Base-by-base conservation (phyloP, 345 rosid genomes). In the Excoecaria agallocha region DNA sequence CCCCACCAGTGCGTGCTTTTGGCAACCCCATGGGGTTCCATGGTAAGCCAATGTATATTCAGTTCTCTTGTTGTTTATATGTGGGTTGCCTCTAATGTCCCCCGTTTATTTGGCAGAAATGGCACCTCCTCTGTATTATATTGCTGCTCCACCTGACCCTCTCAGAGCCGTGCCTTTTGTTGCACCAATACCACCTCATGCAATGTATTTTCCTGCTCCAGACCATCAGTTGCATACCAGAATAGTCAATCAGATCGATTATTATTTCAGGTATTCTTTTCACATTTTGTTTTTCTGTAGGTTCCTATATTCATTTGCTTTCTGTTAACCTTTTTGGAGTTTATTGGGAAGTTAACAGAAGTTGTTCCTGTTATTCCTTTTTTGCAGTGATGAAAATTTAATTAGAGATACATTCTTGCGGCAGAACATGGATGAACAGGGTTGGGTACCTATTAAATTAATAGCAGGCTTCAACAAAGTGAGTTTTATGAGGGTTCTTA, bases 381-480 rank as follows among this genome's bases (percentile, higher is more conserved):
- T 12, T 67, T 89, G 85, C 92, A 94, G 98, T 84, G 80, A 85
- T 64, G 93, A 87, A 41, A 94, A 94, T 87, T 85, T 94, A 84
- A 76, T 87, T 73, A 85, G 74, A 78, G 98, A 94, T 82, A 78
- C 70, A 69, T 94, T 72, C 87, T 85, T 94, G 89, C 89, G 97
- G 74, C 83, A 71, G 77, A 83, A 80, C 76, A 94, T 94, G 98
- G 95, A 94, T 88, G 91, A 85, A 9, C 89, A 90, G 72, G 98
- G 98, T 67, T 94, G 92, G 94, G 93, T 84, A 78, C 84, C 89
- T 16, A 75, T 94, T 68, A 73, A 73, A 73, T 77, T 88, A 69
- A 82, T 94, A 70, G 97, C 98, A 64, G 83, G 89, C 78, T 94
- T 94, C 86, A 90, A 87, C 9, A 89, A 82, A 87, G 98, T 94